Conservation (phyloP, 1,284 basidiomycete genomes). For the Hypsizygus ulmarius region DNA sequence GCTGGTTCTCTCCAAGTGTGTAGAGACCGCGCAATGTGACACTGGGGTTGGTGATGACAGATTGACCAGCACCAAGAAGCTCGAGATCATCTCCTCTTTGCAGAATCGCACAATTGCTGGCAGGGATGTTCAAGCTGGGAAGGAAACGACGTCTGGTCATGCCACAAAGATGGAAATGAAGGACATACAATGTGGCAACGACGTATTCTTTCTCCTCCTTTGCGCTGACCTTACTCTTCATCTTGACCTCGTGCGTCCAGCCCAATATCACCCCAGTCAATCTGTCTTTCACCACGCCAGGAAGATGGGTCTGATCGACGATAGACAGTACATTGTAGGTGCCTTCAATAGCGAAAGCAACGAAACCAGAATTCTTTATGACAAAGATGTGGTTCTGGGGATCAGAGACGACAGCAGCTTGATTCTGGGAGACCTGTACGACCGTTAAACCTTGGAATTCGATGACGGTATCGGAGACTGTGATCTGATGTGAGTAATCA, state of each 20-base stretch:
- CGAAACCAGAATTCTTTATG: slow-evolving; percentile 73
- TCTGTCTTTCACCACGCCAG: slow-evolving; percentile 55
- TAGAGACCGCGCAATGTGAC: slow-evolving; percentile 75
- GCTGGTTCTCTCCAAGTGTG: slow-evolving; percentile 76
- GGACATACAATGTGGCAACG: slow-evolving; percentile 68
- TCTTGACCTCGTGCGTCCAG: slow-evolving; percentile 71
- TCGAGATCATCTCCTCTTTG: slow-evolving; percentile 78
- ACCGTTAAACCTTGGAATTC: slow-evolving; percentile 74
- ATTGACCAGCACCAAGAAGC: slow-evolving; percentile 73
- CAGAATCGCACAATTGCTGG: slow-evolving; percentile 79
- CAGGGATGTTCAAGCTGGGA: slow-evolving; percentile 71
- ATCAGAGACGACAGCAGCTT: slow-evolving; percentile 75
- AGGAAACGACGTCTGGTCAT: slow-evolving; percentile 2
- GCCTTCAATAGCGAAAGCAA: slow-evolving; percentile 72
- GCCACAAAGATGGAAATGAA: neutral
- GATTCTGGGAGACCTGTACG: slow-evolving; percentile 78
- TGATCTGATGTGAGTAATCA: slow-evolving; percentile 2
- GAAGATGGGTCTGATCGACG: slow-evolving; percentile 77
- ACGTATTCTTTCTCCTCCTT: slow-evolving; percentile 58
- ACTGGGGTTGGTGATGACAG: slow-evolving; percentile 77
- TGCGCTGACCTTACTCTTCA: slow-evolving; percentile 54
- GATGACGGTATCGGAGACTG: slow-evolving; percentile 76
- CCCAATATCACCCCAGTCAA: slow-evolving; percentile 60
- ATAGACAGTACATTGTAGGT: slow-evolving; percentile 74
- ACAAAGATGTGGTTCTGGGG: slow-evolving; percentile 81